Percentiles rank a stretch among this genome's conserved stretches.
phyloP scores from a whole-genome alignment of 2,329 filamentous ascomycete genomes.

The Knufia fluminis region DNA sequence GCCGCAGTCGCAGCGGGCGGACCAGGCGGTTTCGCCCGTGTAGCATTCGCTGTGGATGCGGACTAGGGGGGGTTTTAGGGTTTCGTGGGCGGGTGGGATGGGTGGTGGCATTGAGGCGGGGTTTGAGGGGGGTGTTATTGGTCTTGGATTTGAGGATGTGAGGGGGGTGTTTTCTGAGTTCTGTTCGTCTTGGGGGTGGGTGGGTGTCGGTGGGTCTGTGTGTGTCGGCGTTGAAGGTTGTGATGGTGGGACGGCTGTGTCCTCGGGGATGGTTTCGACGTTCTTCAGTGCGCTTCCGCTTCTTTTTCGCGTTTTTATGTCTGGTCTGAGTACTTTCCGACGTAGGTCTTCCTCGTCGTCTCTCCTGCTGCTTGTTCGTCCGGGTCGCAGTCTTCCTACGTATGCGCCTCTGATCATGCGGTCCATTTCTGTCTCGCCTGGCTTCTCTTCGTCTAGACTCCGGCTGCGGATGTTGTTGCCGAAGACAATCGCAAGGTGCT shows the following conservation, averaged over 20 bases:
- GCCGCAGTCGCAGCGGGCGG: conserved; percentile 91
- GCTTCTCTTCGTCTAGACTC: conserved; percentile 42
- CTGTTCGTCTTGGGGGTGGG: neutral
- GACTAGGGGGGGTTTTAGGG: conserved; percentile 57
- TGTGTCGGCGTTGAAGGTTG: neutral
- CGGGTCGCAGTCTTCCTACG: conserved; percentile 75
- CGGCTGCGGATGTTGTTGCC: conserved; percentile 70
- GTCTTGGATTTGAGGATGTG: neutral
- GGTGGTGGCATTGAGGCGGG: neutral
- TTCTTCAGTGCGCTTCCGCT: conserved; percentile 23
- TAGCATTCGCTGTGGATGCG: conserved; percentile 98
- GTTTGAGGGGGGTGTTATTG: neutral
- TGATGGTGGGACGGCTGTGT: conserved; percentile 10
- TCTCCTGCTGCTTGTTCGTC: conserved; percentile 65
- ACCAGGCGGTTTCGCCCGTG: conserved; percentile 97
- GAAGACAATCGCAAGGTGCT: conserved; percentile 95
- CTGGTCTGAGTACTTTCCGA: conserved; percentile 2
- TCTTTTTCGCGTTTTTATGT: conserved; percentile 1
- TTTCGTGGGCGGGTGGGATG: neutral
- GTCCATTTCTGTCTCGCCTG: conserved; percentile 43
- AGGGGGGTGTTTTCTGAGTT: neutral
- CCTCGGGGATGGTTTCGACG: conserved; percentile 17
- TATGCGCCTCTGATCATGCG: conserved; percentile 94
- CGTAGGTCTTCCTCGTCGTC: conserved; percentile 28
- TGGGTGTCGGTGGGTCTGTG: neutral